Evolutionary conservation across 208 protist species (phyloP).

Genomic region (Kentomonas sorsogonicus): DNA sequence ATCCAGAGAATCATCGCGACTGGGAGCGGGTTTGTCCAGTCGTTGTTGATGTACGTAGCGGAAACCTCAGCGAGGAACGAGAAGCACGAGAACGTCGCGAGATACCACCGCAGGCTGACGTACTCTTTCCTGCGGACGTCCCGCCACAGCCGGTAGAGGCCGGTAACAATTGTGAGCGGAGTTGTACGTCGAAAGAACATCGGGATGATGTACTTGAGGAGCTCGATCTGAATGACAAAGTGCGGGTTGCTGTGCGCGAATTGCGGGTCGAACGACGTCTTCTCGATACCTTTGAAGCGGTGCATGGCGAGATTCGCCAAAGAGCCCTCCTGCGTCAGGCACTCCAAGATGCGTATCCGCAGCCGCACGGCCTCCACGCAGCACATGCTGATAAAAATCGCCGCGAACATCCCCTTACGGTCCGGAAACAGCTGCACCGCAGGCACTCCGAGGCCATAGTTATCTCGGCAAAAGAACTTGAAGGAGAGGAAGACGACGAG

Average conservation of each 20-base stretch:
- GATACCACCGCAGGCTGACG: conserved; percentile 78
- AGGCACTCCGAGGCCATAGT: conserved; percentile 27
- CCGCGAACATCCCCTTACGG: conserved; percentile 7
- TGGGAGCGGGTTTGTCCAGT: no score
- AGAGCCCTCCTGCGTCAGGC: conserved; percentile 19
- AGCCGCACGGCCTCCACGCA: conserved; percentile 28
- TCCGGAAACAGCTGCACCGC: conserved; percentile 51
- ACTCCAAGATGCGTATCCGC: conserved; percentile 21
- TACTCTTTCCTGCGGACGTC: conserved; percentile 58
- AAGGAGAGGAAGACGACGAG: conserved; percentile 37
- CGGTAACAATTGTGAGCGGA: conserved; percentile 39
- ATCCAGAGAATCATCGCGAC: conserved; percentile 27
- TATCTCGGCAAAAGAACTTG: conserved; percentile 46
- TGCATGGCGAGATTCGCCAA: conserved; percentile 29
- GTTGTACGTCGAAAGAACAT: no score
- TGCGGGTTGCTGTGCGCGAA: conserved; percentile 54
- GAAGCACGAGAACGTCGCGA: conserved; percentile 48
- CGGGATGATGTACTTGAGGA: conserved; percentile 48
- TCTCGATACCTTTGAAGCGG: conserved; percentile 40
- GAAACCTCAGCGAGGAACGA: conserved; percentile 19
- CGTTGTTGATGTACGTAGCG: neutral
- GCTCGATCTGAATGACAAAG: conserved; percentile 72
- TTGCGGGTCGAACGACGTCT: conserved; percentile 32
- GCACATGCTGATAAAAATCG: no score
- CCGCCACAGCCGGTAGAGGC: conserved; percentile 41